phyloP scores from a whole-genome alignment of 768 basidiomycete genomes.

The Termitomyces sp. region DNA sequence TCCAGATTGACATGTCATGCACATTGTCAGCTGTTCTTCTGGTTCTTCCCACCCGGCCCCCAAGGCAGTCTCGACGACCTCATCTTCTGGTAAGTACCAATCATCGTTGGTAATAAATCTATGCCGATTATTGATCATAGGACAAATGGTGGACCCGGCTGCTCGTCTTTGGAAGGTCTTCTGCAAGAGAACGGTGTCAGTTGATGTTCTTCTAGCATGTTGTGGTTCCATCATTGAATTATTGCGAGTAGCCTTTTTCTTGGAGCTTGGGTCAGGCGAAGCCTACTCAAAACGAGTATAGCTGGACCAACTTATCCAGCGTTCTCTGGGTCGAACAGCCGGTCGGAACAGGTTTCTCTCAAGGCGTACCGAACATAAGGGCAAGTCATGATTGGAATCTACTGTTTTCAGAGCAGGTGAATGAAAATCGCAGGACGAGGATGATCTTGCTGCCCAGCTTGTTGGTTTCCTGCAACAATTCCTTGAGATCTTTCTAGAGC shows the following conservation, averaged over 20 bases:
- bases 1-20: too few relatives aligned
- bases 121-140: neutral
- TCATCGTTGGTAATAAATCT: neutral
- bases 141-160: neutral
- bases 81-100: neutral
- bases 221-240: neutral
- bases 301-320: neutral
- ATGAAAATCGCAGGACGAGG: neutral
- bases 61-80: neutral
- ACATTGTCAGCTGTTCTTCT: neutral
- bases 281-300: neutral
- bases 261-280: neutral
- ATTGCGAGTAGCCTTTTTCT: neutral
- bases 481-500: neutral
- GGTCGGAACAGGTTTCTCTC: neutral
- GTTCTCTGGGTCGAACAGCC: neutral
- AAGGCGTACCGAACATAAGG: neutral
- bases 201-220: neutral
- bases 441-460: neutral
- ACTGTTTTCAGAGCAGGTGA: neutral
- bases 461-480: neutral
- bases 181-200: neutral
- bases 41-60: neutral
- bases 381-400: neutral
- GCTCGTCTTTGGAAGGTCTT: neutral